phyloP scores from a whole-genome alignment of 805 yeast genomes.

The Candida maesae region DNA sequence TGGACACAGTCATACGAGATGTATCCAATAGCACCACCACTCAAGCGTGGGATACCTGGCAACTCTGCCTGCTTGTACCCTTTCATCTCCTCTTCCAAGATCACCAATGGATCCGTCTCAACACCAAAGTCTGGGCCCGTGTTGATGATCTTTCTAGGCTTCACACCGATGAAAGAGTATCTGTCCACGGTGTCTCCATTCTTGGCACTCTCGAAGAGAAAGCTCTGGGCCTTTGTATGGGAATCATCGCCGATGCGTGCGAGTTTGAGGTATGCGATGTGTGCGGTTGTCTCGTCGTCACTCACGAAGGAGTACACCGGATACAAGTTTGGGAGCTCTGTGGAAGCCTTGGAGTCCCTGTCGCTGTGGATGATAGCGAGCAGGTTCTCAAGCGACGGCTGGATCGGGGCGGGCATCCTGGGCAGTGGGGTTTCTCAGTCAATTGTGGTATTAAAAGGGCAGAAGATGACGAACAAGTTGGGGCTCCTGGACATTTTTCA shows the following conservation, averaged over 20 bases:
- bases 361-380: constrained; percentile 37
- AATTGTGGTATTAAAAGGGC: too few relatives aligned
- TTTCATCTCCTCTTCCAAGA: constrained; percentile 71
- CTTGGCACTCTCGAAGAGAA: constrained; percentile 82
- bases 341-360: constrained; percentile 23
- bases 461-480: too few relatives aligned
- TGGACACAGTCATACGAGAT: constrained; percentile 95
- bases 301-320: constrained; percentile 76
- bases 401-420: constrained; percentile 30
- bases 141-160: constrained; percentile 75
- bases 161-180: constrained; percentile 85
- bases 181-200: constrained; percentile 88
- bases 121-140: constrained; percentile 69
- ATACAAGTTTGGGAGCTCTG: constrained; percentile 58
- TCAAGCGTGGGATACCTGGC: constrained; percentile 77
- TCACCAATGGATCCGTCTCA: constrained; percentile 67
- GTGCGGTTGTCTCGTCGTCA: constrained; percentile 82
- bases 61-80: constrained; percentile 64
- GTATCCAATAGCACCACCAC: constrained; percentile 97
- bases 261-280: constrained; percentile 82
- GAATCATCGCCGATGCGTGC: constrained; percentile 54
- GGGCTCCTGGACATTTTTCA: neutral
- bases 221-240: constrained; percentile 56
- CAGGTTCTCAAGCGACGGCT: constrained; percentile 49
- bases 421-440: too few relatives aligned